Base-by-base conservation (phyloP, 176 grass and related monocot genomes). In the Leersia perrieri region DNA sequence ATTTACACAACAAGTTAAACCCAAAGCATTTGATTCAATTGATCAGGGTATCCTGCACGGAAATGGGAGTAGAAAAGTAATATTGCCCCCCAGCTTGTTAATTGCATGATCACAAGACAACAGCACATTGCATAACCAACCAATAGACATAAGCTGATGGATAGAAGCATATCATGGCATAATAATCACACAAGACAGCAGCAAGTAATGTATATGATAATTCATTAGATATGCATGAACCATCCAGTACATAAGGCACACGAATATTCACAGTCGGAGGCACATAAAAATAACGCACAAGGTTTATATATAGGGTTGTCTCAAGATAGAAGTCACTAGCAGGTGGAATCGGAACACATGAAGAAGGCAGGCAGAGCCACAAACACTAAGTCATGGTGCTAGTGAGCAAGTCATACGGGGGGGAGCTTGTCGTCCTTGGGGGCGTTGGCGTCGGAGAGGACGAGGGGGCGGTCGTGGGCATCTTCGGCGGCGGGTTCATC, bases 381-480 rank as follows among this genome's bases (percentile, higher is more conserved):
- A 41, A 41, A 41, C 39, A 41, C 16, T 51, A 53, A 51, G 47
- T 51, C 47, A 51, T 51, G 47, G 1, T 13, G 47, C 16, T 51
- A 51, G 16, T 22, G 22, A 60, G 23, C 16, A 5, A 16, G 25
- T 90, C 84, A 83, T 47, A 87, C 89, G 76, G 84, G 84, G 18
- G 89, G 89, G 9, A 75, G 61, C 13, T 32, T 22, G 16, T 58
- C 33, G 1, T 73, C 68, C 73, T 83, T 16, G 60, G 15, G 47
- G 47, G 73, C 38, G 31, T 39, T 41, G 61, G 74, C 25, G 61
- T 83, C 79, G 62, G 80, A 34, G 74, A 88, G 85, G 39, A 91
- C 77, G 72, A 97, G 88, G 16, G 83, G 86, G 10, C 88, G 90
- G 62, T 79, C 85, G 14, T 88, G 74, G 7, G 30, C 20, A 18